Percentiles rank a stretch among this genome's conserved stretches.
phyloP scores from a whole-genome alignment of 2,329 filamentous ascomycete genomes.

The Fusarium albidum region DNA sequence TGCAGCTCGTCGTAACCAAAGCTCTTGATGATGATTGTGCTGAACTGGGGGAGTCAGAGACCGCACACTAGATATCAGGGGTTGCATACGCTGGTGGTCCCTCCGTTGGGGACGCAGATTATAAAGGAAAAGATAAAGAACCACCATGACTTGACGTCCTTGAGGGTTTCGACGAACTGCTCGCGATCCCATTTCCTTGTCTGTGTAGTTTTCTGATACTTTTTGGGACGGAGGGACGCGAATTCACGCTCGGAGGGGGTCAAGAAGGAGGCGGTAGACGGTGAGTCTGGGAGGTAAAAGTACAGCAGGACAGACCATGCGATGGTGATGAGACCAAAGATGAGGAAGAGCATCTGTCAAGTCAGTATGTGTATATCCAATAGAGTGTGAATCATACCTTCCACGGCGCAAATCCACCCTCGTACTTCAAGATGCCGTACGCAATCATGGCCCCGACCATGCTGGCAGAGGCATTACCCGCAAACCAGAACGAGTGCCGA shows the following conservation, averaged over 20 bases:
- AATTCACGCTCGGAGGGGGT: conserved; percentile 16
- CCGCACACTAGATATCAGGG: background rate
- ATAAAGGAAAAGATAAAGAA: conserved; percentile 30
- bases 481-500: conserved; percentile 43
- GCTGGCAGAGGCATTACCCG: conserved; percentile 39
- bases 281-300: conserved; percentile 28
- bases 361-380: background rate
- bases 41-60: conserved; percentile 20
- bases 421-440: conserved; percentile 25
- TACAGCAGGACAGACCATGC: conserved; percentile 13
- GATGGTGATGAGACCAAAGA: conserved; percentile 25
- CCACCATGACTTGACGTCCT: conserved; percentile 36
- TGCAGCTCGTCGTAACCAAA: conserved; percentile 28
- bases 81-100: conserved; percentile 16
- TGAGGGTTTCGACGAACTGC: conserved; percentile 36
- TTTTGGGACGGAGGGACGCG: conserved; percentile 14
- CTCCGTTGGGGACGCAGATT: conserved; percentile 27
- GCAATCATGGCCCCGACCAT: conserved; percentile 39
- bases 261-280: conserved; percentile 27
- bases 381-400: background rate
- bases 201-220: conserved; percentile 20
- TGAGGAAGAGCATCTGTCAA: conserved; percentile 11
- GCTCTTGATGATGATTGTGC: conserved; percentile 34
- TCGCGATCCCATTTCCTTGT: conserved; percentile 17
- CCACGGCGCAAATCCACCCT: conserved; percentile 7